phyloP scores from a whole-genome alignment of 169 alveolate species.

The Hepatocystis sp. region DNA sequence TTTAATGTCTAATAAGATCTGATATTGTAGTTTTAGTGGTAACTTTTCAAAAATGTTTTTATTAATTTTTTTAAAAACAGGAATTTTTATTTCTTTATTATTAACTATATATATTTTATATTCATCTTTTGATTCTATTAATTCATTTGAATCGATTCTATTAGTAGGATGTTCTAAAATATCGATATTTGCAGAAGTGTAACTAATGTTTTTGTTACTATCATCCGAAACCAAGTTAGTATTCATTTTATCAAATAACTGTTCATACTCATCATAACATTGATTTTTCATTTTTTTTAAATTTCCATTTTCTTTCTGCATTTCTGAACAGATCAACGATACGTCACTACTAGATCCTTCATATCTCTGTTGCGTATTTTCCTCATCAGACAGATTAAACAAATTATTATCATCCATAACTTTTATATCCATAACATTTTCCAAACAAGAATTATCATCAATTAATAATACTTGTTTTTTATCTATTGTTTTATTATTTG shows the following conservation, averaged over 20 bases:
- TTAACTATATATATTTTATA: conserved; percentile 64
- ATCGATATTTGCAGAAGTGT: conserved; percentile 8
- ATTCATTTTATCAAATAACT: not conserved
- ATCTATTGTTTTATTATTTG: not conserved
- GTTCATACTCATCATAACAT: no score
- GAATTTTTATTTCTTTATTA: conserved; percentile 67
- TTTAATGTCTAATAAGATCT: conserved; percentile 85
- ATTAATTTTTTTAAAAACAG: conserved; percentile 78
- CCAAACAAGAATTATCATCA: not conserved
- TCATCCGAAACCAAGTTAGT: not conserved
- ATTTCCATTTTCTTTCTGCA: not conserved
- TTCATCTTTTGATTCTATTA: conserved; percentile 69
- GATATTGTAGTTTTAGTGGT: conserved; percentile 83
- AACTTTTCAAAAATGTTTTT: conserved; percentile 86
- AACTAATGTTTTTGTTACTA: not conserved
- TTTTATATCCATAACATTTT: not conserved
- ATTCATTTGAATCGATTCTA: not conserved
- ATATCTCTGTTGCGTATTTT: not conserved
- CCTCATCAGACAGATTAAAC: not conserved
- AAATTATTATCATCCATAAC: no score
- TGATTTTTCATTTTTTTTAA: no score
- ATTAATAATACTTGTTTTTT: no score
- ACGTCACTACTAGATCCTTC: no score
- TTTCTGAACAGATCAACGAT: no score
- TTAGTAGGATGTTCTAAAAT: conserved; percentile 43